phyloP scores from a whole-genome alignment of 495 filamentous ascomycete genomes.

The Penicillium malachiteum region DNA sequence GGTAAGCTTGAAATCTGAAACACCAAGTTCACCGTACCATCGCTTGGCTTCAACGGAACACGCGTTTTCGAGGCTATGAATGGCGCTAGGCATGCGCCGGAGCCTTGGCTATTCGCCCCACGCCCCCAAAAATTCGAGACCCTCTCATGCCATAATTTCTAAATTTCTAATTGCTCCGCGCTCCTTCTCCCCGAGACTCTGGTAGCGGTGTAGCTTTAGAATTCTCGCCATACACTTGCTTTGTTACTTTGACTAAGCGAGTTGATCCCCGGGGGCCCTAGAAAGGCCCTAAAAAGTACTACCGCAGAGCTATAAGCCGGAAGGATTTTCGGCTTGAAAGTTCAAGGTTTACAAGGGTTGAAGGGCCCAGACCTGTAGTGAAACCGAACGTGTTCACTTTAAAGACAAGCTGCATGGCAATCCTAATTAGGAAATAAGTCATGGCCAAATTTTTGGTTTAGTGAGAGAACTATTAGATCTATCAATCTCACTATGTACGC shows the following conservation, averaged over 20 bases:
- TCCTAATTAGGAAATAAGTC: slow-evolving; percentile 4
- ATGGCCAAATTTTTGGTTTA: not conserved
- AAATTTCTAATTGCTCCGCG: not conserved
- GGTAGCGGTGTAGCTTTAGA: slow-evolving; percentile 4
- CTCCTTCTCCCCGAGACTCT: not conserved
- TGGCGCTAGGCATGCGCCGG: slow-evolving; percentile 15
- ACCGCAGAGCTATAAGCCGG: not conserved
- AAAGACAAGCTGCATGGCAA: slow-evolving; percentile 1
- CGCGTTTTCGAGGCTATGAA: slow-evolving; percentile 24
- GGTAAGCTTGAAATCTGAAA: slow-evolving; percentile 39
- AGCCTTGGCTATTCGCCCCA: slow-evolving; percentile 14
- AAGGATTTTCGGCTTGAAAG: not conserved
- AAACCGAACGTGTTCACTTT: not conserved
- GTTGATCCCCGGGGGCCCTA: no score
- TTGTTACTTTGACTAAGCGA: not conserved
- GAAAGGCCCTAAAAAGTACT: no score
- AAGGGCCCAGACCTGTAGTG: not conserved
- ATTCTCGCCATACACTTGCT: not conserved
- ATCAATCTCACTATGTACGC: not conserved
- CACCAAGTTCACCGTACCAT: slow-evolving; percentile 16
- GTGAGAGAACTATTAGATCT: not conserved
- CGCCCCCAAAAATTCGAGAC: slow-evolving; percentile 16
- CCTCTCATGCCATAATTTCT: not conserved
- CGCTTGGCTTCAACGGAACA: slow-evolving; percentile 14
- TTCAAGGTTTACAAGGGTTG: not conserved